Evolutionary conservation across 345 rosid genomes (phyloP).

Genomic region (Ceriops tagal): DNA sequence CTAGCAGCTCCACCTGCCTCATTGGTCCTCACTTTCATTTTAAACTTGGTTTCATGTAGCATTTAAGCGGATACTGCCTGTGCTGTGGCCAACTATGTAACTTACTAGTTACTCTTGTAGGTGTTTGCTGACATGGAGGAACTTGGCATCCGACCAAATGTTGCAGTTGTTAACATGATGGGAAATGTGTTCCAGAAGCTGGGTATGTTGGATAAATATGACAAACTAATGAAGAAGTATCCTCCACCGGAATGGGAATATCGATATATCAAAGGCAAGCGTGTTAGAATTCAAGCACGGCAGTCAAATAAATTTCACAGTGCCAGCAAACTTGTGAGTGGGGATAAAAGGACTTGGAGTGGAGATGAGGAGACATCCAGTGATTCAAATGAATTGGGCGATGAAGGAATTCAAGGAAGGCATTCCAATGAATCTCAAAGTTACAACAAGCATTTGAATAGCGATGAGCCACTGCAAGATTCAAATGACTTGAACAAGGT

Average conservation of each 20-base stretch:
- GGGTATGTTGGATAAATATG: constrained; percentile 66
- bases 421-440: not conserved
- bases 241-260: constrained; percentile 82
- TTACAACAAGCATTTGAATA: not conserved
- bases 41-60: not conserved
- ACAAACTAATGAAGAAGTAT: constrained; percentile 63
- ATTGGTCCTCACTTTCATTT: not conserved
- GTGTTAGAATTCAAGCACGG: constrained; percentile 58
- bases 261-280: constrained; percentile 77
- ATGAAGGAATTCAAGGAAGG: not conserved
- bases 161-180: constrained; percentile 61
- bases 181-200: constrained; percentile 63
- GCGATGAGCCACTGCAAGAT: not conserved
- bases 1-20: no score
- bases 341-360: no score
- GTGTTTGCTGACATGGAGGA: constrained; percentile 99
- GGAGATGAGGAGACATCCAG: not conserved
- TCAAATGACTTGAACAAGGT: not conserved
- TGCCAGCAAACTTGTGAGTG: constrained; percentile 17
- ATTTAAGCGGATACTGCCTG: not conserved
- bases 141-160: constrained; percentile 66
- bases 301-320: constrained; percentile 32
- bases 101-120: constrained; percentile 29
- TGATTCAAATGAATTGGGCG: constrained; percentile 7
- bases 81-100: constrained; percentile 2